These are phyloP conservation scores for Phialophora verrucosa DNA, from an alignment of 2,329 filamentous ascomycete genomes.

Conservation along the genomic window DNA sequence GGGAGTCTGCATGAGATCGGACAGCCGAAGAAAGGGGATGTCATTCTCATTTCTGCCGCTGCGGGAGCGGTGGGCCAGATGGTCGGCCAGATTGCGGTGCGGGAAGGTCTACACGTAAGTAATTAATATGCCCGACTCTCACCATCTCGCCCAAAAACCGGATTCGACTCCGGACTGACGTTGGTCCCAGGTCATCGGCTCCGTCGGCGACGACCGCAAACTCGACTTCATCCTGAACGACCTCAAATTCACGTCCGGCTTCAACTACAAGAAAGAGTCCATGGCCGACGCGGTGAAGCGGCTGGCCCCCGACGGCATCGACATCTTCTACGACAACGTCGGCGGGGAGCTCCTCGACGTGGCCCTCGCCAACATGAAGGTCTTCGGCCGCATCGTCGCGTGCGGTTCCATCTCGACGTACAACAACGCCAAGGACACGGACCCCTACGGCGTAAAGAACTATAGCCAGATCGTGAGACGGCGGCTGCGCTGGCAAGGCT, in stretches of 20 bases:
- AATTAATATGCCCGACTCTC: not conserved
- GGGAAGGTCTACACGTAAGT: slow-evolving; percentile 63
- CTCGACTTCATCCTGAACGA: slow-evolving; percentile 69
- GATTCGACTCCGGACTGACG: not conserved
- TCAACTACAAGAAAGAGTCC: slow-evolving; percentile 79
- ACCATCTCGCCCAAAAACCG: not conserved
- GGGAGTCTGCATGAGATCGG: slow-evolving; percentile 70
- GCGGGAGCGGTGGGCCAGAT: slow-evolving; percentile 76
- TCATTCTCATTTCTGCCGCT: slow-evolving; percentile 74
- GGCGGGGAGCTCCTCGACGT: slow-evolving; percentile 71
- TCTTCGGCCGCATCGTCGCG: slow-evolving; percentile 61
- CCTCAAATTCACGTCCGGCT: slow-evolving; percentile 68
- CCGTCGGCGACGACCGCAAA: slow-evolving; percentile 74
- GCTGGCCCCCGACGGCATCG: slow-evolving; percentile 72
- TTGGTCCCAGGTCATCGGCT: slow-evolving; percentile 68
- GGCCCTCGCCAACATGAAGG: slow-evolving; percentile 64
- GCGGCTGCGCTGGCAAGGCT: slow-evolving; percentile 68
- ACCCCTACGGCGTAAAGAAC: slow-evolving; percentile 67
- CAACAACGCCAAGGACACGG: slow-evolving; percentile 49
- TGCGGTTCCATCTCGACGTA: slow-evolving; percentile 71
- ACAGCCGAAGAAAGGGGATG: slow-evolving; percentile 70
- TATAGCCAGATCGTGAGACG: slow-evolving; percentile 65
- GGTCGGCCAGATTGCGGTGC: slow-evolving; percentile 74
- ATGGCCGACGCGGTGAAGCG: slow-evolving; percentile 66
- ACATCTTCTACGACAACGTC: slow-evolving; percentile 76